Base-by-base conservation (phyloP, 768 basidiomycete genomes). In the Trametes gibbosa region DNA sequence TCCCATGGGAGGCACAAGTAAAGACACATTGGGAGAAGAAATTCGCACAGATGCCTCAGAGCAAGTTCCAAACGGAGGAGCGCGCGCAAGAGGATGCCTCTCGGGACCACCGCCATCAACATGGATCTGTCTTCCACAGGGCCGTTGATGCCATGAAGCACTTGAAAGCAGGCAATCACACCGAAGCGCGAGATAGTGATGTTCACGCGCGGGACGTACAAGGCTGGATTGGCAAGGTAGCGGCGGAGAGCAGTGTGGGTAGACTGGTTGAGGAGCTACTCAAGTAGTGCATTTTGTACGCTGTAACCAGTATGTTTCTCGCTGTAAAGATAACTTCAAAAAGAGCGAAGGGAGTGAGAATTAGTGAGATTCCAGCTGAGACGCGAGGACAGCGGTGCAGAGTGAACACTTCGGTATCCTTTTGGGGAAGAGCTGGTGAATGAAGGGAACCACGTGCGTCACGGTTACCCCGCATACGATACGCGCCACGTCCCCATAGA, bases 1-100 rank as follows among this genome's bases (percentile, higher is more conserved):
- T 76, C 21, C 79, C 80, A 3, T 65, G 87, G n/a, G 87, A 88
- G 67, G 72, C 78, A 57, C 74, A 77, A 47, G 68, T 85, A 50
- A 78, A 75, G 69, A 65, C 56, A 29, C 69, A 71, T 34, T 87
- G 86, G 85, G 73, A 75, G 1, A 80, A 72, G 55, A 66, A 73
- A 49, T 72, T 72, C 40, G 59, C 57, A 12, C 58, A 61, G 6
- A 32, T 23, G 16, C 27, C 46, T 19, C 27, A 48, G 5, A 47
- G 32, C 19, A 2, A 21, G 6, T 23, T 41, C 37, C 69, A 23
- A 65, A 65, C 58, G 3, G 35, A 37, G 54, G 54, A 55, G 42
- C 46, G 24, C 23, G 5, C 7, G 17, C 46, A 55, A 10, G 49
- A 62, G 43, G 65, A 65, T 34, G 56, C 70, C 42, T 49, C 66